A percentile compares a stretch with the other conserved stretches of the same genome.
Evolutionary conservation across 768 basidiomycete genomes (phyloP).

Genomic region (Hysterangium stoloniferum): DNA sequence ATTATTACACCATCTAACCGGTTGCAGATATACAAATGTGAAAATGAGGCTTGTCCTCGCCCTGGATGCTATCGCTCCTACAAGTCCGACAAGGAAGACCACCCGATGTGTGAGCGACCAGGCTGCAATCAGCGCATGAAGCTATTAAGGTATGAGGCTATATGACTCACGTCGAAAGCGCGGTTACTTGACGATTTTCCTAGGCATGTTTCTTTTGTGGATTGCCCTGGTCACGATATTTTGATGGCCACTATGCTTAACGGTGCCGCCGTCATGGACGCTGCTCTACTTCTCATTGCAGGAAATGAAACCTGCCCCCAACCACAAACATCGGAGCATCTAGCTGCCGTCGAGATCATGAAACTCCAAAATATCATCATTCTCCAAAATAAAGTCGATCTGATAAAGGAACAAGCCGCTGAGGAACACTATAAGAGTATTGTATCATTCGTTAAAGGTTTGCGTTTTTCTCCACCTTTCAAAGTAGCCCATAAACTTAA

Average conservation of each 20-base stretch:
- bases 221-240: conserved; percentile 97
- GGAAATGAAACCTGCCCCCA: conserved; percentile 99
- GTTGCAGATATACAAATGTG: conserved; percentile 91
- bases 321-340: conserved; percentile 96
- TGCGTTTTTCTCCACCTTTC: conserved; percentile 14
- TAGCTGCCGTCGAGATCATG: conserved; percentile 99
- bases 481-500: not conserved
- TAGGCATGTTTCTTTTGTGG: conserved; percentile 94
- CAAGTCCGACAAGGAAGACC: conserved; percentile 88
- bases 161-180: not conserved
- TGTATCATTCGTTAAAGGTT: conserved; percentile 89
- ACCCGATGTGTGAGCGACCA: conserved; percentile 87
- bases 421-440: conserved; percentile 97
- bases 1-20: not conserved
- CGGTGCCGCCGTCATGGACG: conserved; percentile 99
- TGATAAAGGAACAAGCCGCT: conserved; percentile 92
- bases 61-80: conserved; percentile 94
- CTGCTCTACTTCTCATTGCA: conserved; percentile 89
- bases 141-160: conserved; percentile 60
- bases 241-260: conserved; percentile 99
- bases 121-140: conserved; percentile 89
- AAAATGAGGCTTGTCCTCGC: conserved; percentile 86
- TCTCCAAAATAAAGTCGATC: conserved; percentile 96
- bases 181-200: not conserved
- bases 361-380: conserved; percentile 97